Evolutionary conservation across 768 basidiomycete genomes (phyloP).

Genomic region (Mycena polygramma): DNA sequence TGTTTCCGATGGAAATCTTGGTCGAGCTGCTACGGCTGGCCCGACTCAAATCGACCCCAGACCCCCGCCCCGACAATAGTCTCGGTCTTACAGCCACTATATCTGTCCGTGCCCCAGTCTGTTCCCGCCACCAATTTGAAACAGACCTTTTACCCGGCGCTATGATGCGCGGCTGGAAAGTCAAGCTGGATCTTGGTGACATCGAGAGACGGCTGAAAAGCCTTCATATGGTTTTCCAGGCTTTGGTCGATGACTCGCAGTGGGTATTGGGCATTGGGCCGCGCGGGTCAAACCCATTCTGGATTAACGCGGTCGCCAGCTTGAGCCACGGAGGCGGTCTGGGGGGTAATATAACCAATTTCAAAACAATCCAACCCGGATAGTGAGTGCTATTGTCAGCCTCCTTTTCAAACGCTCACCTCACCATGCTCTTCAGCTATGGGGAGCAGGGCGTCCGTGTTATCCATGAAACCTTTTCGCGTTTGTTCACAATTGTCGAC

Average conservation of each 20-base stretch:
- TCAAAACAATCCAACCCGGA: background rate
- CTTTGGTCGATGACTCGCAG: background rate
- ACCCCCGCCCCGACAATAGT: background rate
- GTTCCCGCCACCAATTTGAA: constrained; percentile 3
- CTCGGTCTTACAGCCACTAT: background rate
- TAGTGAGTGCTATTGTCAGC: background rate
- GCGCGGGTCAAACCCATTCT: background rate
- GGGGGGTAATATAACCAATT: background rate
- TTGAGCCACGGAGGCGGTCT: background rate
- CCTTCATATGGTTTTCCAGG: background rate
- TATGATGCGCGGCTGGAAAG: background rate
- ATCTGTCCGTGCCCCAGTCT: background rate
- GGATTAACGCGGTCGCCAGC: background rate
- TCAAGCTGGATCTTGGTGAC: background rate
- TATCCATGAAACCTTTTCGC: background rate
- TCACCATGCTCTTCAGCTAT: constrained; percentile 2
- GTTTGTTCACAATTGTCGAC: background rate
- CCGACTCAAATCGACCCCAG: background rate
- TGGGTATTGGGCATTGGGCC: background rate
- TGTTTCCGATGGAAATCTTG: background rate
- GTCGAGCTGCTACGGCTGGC: background rate
- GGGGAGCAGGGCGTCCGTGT: background rate
- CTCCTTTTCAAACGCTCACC: background rate
- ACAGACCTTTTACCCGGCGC: background rate
- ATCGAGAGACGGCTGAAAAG: background rate